Evolutionary conservation across 495 filamentous ascomycete species (phyloP).

Genomic region (Aspergillus bertholletiae): DNA sequence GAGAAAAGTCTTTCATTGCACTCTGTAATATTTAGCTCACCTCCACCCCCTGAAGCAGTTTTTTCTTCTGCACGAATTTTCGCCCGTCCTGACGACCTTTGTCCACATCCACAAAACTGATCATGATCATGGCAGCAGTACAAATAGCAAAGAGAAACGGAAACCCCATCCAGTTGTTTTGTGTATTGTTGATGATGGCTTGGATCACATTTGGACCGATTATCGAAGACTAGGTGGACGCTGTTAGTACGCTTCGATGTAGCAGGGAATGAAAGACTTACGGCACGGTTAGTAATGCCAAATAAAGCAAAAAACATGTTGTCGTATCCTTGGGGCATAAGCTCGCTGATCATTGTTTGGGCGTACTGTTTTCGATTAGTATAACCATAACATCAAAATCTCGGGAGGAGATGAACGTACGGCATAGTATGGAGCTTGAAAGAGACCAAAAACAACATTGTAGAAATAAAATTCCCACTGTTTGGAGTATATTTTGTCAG

Average conservation of each 20-base stretch:
- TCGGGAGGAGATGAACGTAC: constrained; percentile 15
- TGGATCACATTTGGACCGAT: constrained; percentile 50
- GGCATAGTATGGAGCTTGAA: constrained; percentile 50
- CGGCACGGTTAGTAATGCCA: constrained; percentile 49
- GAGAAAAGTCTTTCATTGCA: not conserved
- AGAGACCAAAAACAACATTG: constrained; percentile 46
- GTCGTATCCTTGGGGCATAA: constrained; percentile 48
- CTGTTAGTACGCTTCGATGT: not conserved
- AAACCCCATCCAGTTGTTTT: constrained; percentile 51
- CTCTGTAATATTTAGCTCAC: not conserved
- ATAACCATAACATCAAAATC: not conserved
- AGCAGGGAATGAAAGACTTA: constrained; percentile 20
- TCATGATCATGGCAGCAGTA: constrained; percentile 35
- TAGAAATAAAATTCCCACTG: constrained; percentile 52
- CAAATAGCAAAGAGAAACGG: constrained; percentile 48
- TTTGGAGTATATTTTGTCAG: not conserved
- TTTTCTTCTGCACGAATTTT: constrained; percentile 36
- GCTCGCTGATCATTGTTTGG: constrained; percentile 52
- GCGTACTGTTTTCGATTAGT: constrained; percentile 30
- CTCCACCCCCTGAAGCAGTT: not conserved
- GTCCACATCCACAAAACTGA: constrained; percentile 43
- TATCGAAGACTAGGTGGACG: constrained; percentile 37
- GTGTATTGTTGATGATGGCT: constrained; percentile 45
- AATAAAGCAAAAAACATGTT: constrained; percentile 54
- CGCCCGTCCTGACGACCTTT: constrained; percentile 44